A percentile compares a stretch with the other conserved stretches of the same genome.
Conservation (phyloP, 148 eudicot species). For the Talinum fruticosum region DNA sequence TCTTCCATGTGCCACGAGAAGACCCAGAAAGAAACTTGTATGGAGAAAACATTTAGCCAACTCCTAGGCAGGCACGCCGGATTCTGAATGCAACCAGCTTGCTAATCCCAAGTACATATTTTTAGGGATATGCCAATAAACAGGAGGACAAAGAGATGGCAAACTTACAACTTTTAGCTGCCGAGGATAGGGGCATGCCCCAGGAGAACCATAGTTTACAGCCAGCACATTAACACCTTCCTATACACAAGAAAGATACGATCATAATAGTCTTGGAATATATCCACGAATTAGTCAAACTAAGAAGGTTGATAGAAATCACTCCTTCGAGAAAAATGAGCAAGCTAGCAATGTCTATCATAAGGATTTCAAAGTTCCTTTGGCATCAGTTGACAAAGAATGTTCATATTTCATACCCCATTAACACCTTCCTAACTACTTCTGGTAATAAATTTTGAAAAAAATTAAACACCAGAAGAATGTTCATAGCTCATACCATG, state of each 20-base stretch:
- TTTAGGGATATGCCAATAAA: background rate
- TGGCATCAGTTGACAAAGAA: no score
- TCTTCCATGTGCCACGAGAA: background rate
- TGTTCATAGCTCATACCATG: conserved; percentile 52
- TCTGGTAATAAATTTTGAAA: no score
- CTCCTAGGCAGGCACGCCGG: background rate
- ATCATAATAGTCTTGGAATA: background rate
- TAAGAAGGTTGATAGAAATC: background rate
- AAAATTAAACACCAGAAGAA: background rate
- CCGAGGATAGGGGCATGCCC: conserved; percentile 90
- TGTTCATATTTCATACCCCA: no score
- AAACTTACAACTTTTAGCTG: conserved; percentile 66
- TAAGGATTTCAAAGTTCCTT: background rate
- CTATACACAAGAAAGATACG: conserved; percentile 32
- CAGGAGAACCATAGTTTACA: conserved; percentile 87
- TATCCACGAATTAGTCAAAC: background rate
- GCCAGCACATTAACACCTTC: conserved; percentile 82
- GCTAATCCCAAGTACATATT: background rate
- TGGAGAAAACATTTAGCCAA: background rate
- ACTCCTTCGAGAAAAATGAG: background rate
- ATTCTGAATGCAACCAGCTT: background rate
- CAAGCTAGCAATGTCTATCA: background rate
- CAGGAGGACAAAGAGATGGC: background rate
- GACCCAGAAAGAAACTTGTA: conserved; percentile 13
- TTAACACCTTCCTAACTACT: no score